phyloP scores from a whole-genome alignment of 2,329 filamentous ascomycete genomes.

The Ophiosphaerella narmari region DNA sequence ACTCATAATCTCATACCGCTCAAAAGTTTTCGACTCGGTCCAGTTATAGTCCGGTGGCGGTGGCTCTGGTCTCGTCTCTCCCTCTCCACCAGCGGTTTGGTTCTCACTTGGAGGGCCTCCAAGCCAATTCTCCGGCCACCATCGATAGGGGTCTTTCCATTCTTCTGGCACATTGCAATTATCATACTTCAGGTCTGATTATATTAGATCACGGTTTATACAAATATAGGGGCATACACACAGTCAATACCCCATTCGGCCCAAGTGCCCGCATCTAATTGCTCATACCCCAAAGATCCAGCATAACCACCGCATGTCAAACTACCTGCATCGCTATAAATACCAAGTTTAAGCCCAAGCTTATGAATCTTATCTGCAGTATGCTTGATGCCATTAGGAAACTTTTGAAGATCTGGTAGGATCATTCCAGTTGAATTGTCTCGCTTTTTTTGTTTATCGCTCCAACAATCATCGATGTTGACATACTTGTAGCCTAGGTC shows the following conservation, averaged over 20 bases:
- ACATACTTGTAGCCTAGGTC: slow-evolving; percentile 50
- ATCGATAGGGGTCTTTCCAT: slow-evolving; percentile 47
- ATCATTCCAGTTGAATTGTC: slow-evolving; percentile 41
- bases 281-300: slow-evolving; percentile 61
- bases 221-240: background rate
- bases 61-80: slow-evolving; percentile 37
- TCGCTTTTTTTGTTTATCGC: slow-evolving; percentile 50
- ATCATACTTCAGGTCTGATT: slow-evolving; percentile 37
- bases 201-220: background rate
- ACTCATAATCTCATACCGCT: slow-evolving; percentile 53
- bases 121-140: slow-evolving; percentile 46
- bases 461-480: slow-evolving; percentile 65
- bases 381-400: slow-evolving; percentile 62
- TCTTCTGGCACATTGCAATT: slow-evolving; percentile 43
- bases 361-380: slow-evolving; percentile 59
- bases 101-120: slow-evolving; percentile 48
- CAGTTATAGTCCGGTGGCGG: slow-evolving; percentile 57
- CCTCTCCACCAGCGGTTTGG: slow-evolving; percentile 31
- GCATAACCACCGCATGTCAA: slow-evolving; percentile 61
- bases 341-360: slow-evolving; percentile 64
- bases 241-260: slow-evolving; percentile 46
- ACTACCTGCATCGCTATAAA: slow-evolving; percentile 61
- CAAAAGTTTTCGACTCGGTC: slow-evolving; percentile 52
- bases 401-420: slow-evolving; percentile 56
- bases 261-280: slow-evolving; percentile 60